Percentiles rank a stretch among this genome's conserved stretches.
These are phyloP conservation scores for Stropharia rugosoannulata DNA, from an alignment of 768 basidiomycete species.

Conservation along the genomic window DNA sequence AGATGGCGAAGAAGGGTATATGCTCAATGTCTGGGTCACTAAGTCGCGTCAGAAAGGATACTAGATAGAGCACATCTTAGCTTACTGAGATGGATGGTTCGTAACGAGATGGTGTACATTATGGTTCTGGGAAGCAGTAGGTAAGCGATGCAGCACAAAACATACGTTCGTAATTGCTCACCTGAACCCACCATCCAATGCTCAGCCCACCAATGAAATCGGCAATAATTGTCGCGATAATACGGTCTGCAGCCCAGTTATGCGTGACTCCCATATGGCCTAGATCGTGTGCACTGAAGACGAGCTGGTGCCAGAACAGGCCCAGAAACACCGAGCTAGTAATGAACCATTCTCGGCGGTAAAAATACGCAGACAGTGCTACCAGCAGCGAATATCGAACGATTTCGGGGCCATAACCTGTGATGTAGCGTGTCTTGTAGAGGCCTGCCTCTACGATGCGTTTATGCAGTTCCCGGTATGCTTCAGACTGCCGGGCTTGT, in stretches of 20 bases:
- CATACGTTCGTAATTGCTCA: constrained; percentile 42
- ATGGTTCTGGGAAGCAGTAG: constrained; percentile 60
- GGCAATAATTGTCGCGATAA: constrained; percentile 77
- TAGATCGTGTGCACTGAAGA: constrained; percentile 91
- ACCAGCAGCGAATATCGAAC: constrained; percentile 74
- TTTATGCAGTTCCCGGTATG: constrained; percentile 78
- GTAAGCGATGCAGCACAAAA: constrained; percentile 7
- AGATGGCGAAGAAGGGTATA: constrained; percentile 93
- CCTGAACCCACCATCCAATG: constrained; percentile 97
- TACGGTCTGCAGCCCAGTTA: constrained; percentile 75
- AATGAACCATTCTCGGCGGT: constrained; percentile 63
- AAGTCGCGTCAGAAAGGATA: constrained; percentile 12
- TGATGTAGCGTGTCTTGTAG: constrained; percentile 78
- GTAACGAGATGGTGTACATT: constrained; percentile 96
- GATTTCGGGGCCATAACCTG: constrained; percentile 89
- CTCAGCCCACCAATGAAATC: constrained; percentile 91
- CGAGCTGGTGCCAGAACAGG: constrained; percentile 92
- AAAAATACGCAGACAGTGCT: constrained; percentile 56
- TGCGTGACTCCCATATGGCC: constrained; percentile 96
- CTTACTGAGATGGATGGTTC: constrained; percentile 95
- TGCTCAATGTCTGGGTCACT: constrained; percentile 87
- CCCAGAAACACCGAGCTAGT: constrained; percentile 82
- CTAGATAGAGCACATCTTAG: neutral
- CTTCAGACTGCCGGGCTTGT: constrained; percentile 68
- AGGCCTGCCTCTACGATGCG: constrained; percentile 77